Conservation (phyloP, 805 yeast genomes). For the Nakazawaea holstii region DNA sequence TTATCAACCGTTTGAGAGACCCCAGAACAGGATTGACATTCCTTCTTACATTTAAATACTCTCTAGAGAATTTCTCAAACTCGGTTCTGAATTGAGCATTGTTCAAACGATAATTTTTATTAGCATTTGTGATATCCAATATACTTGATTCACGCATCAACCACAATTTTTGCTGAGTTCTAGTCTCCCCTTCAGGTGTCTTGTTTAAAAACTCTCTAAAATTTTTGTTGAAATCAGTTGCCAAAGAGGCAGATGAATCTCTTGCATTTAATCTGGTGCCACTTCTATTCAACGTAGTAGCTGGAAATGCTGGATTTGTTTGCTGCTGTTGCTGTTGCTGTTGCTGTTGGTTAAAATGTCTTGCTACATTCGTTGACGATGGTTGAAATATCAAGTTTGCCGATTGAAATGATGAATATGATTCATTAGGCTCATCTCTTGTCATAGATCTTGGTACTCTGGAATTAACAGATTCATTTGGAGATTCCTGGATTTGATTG, state of each 20-base stretch:
- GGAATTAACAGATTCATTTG: neutral
- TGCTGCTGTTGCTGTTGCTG: slow-evolving; percentile 1
- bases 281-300: neutral
- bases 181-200: slow-evolving; percentile 42
- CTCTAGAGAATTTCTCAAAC: slow-evolving; percentile 72
- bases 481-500: neutral
- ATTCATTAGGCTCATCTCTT: neutral
- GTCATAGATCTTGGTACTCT: neutral
- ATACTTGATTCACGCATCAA: slow-evolving; percentile 72
- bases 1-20: slow-evolving; percentile 47
- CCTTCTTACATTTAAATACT: slow-evolving; percentile 63
- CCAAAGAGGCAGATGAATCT: neutral
- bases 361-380: slow-evolving; percentile 13
- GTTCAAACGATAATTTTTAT: slow-evolving; percentile 24
- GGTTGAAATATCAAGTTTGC: slow-evolving; percentile 16
- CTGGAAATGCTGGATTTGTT: slow-evolving; percentile 1
- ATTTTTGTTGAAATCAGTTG: slow-evolving; percentile 20
- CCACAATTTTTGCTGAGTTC: slow-evolving; percentile 86
- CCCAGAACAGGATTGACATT: slow-evolving; percentile 66
- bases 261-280: neutral
- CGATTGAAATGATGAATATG: slow-evolving; percentile 5
- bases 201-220: slow-evolving; percentile 36
- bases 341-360: slow-evolving; percentile 6
- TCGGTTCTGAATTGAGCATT: slow-evolving; percentile 60
- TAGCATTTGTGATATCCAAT: slow-evolving; percentile 41